Conservation (phyloP, 768 basidiomycete genomes). For the Rhizopogon sp. region DNA sequence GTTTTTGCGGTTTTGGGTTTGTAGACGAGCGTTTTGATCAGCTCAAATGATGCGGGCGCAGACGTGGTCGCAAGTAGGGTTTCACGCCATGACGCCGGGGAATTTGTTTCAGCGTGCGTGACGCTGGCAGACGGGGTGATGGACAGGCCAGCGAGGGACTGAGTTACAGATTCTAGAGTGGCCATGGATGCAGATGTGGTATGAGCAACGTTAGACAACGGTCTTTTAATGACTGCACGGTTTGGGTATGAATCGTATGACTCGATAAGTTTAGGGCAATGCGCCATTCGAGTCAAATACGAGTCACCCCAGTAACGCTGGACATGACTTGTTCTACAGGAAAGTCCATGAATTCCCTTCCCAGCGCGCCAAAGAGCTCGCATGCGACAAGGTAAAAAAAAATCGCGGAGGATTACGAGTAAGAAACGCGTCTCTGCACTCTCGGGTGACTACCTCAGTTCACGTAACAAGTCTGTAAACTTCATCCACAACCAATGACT, state of each 20-base stretch:
- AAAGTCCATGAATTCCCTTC: constrained; percentile 20
- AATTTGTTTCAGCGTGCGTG: constrained; percentile 57
- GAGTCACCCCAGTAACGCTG: constrained; percentile 7
- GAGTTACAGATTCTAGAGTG: constrained; percentile 26
- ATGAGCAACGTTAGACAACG: neutral
- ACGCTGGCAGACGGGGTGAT: constrained; percentile 51
- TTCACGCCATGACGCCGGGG: constrained; percentile 74
- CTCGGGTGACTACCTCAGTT: constrained; percentile 10
- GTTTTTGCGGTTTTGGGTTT: constrained; percentile 96
- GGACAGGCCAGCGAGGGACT: constrained; percentile 47
- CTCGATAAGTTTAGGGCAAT: constrained; percentile 14
- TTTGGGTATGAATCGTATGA: constrained; percentile 25
- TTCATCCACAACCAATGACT: neutral
- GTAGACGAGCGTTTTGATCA: constrained; percentile 88
- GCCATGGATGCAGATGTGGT: constrained; percentile 26
- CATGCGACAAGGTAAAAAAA: constrained; percentile 16
- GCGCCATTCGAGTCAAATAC: constrained; percentile 16
- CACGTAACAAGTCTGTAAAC: constrained; percentile 3
- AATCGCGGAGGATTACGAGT: neutral
- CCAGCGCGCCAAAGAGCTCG: constrained; percentile 19
- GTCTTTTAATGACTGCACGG: constrained; percentile 12
- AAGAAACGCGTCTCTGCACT: constrained; percentile 6
- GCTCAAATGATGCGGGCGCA: constrained; percentile 57
- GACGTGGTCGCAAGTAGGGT: constrained; percentile 51
- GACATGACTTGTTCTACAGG: constrained; percentile 9